Conservation (phyloP, 257 asterid genomes). For the Solanum raphanifolium region DNA sequence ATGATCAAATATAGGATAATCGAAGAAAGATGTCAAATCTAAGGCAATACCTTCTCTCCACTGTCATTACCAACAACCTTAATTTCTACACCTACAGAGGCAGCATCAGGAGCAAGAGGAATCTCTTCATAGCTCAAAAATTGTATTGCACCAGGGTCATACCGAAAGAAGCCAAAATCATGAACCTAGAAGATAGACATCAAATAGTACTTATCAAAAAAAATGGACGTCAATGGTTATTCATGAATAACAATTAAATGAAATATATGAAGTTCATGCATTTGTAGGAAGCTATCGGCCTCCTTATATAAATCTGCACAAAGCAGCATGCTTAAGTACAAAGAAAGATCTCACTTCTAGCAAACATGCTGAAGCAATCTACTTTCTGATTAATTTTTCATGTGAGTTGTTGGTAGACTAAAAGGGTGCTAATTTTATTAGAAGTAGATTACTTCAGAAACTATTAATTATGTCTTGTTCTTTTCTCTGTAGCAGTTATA, state of each 20-base stretch:
- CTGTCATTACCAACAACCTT: slow-evolving; percentile 99
- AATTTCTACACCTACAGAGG: slow-evolving; percentile 91
- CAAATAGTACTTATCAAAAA: neutral
- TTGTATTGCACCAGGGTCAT: slow-evolving; percentile 80
- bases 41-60: slow-evolving; percentile 82
- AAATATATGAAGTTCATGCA: neutral
- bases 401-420: neutral
- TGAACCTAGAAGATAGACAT: slow-evolving; percentile 50
- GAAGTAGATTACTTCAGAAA: neutral
- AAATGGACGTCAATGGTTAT: neutral
- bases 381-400: neutral
- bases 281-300: neutral
- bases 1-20: neutral
- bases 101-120: slow-evolving; percentile 94
- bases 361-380: neutral
- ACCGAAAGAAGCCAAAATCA: slow-evolving; percentile 93
- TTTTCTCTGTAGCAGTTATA: neutral
- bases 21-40: neutral
- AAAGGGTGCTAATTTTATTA: neutral
- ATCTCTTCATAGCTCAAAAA: slow-evolving; percentile 93
- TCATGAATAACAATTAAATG: neutral
- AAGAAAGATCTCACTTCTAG: neutral
- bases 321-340: neutral
- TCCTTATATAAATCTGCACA: neutral
- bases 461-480: too few relatives aligned